A percentile compares a stretch with the other conserved stretches of the same genome.
phyloP scores from a whole-genome alignment of 2,329 filamentous ascomycete species.

The Lanzia echinophila region DNA sequence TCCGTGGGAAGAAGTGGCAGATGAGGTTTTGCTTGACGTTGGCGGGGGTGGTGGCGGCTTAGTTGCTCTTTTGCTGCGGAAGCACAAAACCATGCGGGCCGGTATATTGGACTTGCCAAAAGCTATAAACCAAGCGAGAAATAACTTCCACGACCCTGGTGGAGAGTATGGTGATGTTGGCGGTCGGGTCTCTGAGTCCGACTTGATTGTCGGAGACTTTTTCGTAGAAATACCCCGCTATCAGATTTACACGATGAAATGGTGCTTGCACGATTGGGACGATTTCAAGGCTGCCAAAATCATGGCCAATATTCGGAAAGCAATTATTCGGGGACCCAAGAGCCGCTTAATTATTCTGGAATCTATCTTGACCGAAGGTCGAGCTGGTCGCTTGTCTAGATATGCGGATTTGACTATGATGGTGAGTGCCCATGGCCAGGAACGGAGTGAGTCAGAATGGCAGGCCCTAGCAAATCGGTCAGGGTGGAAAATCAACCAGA shows the following conservation, averaged over 20 bases:
- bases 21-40: slow-evolving; percentile 33
- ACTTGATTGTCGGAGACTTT: slow-evolving; percentile 35
- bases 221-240: slow-evolving; percentile 29
- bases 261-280: slow-evolving; percentile 30
- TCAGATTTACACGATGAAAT: slow-evolving; percentile 26
- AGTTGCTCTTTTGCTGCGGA: slow-evolving; percentile 32
- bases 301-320: slow-evolving; percentile 23
- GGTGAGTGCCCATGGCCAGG: slow-evolving; percentile 16
- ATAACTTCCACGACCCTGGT: slow-evolving; percentile 23
- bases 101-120: slow-evolving; percentile 32
- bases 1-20: slow-evolving; percentile 35
- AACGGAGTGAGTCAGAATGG: slow-evolving; percentile 9
- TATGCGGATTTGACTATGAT: slow-evolving; percentile 40
- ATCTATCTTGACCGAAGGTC: slow-evolving; percentile 31
- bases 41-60: slow-evolving; percentile 37
- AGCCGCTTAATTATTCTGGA: slow-evolving; percentile 35
- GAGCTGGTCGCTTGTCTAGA: slow-evolving; percentile 27
- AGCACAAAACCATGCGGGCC: slow-evolving; percentile 28
- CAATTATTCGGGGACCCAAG: slow-evolving; percentile 23
- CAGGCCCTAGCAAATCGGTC: background rate
- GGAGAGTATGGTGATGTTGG: slow-evolving; percentile 33
- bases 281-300: slow-evolving; percentile 12
- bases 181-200: slow-evolving; percentile 24
- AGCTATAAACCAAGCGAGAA: slow-evolving; percentile 30
- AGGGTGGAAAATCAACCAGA: slow-evolving; percentile 6